phyloP scores from a whole-genome alignment of 1,284 basidiomycete genomes.

The Hemileia vastatrix region DNA sequence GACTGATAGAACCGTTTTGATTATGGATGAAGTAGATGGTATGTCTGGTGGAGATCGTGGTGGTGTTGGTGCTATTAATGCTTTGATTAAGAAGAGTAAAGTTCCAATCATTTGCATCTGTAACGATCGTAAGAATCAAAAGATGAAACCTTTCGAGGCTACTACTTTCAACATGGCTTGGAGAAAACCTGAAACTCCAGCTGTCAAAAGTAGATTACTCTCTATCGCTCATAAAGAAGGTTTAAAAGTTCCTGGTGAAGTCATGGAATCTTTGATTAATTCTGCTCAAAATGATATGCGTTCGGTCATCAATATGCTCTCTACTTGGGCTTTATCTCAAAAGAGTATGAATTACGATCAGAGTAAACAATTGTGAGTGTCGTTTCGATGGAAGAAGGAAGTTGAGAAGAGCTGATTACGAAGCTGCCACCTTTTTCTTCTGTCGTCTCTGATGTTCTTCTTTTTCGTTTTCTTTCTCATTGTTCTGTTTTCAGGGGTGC shows the following conservation, averaged over 20 bases:
- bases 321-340: conserved; percentile 74
- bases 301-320: conserved; percentile 93
- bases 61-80: conserved; percentile 83
- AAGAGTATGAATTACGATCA: conserved; percentile 79
- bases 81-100: conserved; percentile 85
- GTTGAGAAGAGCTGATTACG: neutral
- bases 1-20: conserved; percentile 71
- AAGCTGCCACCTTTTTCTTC: too few relatives aligned
- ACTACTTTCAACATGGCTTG: conserved; percentile 70
- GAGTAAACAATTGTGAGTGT: conserved; percentile 68
- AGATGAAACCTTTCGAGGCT: conserved; percentile 72
- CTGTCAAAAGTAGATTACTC: too few relatives aligned
- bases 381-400: too few relatives aligned
- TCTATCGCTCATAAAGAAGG: conserved; percentile 76
- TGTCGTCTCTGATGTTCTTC: neutral
- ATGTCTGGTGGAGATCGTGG: conserved; percentile 96
- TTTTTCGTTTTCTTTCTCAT: neutral
- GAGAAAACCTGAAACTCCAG: too few relatives aligned
- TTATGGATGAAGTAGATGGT: conserved; percentile 99
- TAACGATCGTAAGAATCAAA: conserved; percentile 73
- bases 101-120: conserved; percentile 96
- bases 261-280: conserved; percentile 77
- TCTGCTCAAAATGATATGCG: conserved; percentile 90
- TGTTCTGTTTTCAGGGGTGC: too few relatives aligned
- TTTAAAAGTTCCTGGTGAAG: conserved; percentile 77